Percentiles rank a stretch among this genome's conserved stretches.
These are phyloP conservation scores for Zygoascus meyerae DNA, from an alignment of 1,139 yeast genomes.

Conservation along the genomic window DNA sequence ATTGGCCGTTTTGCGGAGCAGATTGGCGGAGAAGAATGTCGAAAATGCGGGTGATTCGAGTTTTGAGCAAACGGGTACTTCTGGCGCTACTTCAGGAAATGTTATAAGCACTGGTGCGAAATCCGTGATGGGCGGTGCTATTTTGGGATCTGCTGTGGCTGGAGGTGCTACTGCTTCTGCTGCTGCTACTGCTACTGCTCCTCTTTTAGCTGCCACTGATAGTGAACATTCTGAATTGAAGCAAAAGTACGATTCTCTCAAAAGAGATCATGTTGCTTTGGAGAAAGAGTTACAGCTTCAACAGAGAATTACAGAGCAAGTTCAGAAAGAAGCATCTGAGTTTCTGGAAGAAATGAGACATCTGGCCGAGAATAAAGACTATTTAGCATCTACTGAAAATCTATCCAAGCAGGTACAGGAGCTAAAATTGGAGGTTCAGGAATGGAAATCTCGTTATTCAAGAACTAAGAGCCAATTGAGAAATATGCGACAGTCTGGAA, in stretches of 20 bases:
- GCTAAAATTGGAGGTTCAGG: conserved; percentile 33
- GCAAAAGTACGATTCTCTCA: conserved; percentile 19
- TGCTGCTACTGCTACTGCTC: conserved; percentile 6
- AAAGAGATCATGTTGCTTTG: conserved; percentile 22
- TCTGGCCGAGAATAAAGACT: conserved; percentile 28
- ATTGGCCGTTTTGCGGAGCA: conserved; percentile 17
- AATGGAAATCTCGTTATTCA: conserved; percentile 35
- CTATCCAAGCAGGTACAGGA: conserved; percentile 26
- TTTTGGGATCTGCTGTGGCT: conserved; percentile 6
- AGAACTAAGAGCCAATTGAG: conserved; percentile 31
- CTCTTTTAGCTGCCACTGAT: neutral
- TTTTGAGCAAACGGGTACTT: too few relatives aligned
- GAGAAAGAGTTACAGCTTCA: conserved; percentile 32
- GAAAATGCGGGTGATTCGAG: conserved; percentile 12
- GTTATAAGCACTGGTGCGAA: conserved; percentile 7
- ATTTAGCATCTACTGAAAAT: conserved; percentile 22
- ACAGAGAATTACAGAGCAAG: conserved; percentile 36
- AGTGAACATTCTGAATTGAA: conserved; percentile 4
- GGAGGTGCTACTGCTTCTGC: conserved; percentile 5
- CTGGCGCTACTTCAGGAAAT: neutral
- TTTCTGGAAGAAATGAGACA: conserved; percentile 38
- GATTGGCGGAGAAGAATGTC: conserved; percentile 17
- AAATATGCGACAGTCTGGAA: conserved; percentile 27
- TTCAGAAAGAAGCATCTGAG: conserved; percentile 38
- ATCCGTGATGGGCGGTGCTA: conserved; percentile 1